Percentiles rank a stretch among this genome's conserved stretches.
phyloP scores from a whole-genome alignment of 192 early-diverging fungal species.

The Linnemannia zychae region DNA sequence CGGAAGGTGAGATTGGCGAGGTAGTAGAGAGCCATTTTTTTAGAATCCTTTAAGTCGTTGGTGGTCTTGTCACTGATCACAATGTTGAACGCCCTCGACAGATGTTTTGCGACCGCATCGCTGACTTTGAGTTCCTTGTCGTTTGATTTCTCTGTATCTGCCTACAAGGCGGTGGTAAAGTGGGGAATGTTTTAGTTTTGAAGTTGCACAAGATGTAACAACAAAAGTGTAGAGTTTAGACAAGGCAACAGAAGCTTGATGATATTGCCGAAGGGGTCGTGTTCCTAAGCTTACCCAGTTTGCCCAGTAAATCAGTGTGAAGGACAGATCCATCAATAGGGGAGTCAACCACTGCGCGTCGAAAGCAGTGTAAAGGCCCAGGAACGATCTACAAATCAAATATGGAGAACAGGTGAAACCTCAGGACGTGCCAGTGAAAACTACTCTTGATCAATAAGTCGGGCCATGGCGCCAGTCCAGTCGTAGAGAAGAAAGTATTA shows the following conservation, averaged over 20 bases:
- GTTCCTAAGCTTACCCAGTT: constrained; percentile 19
- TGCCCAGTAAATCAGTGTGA: constrained; percentile 38
- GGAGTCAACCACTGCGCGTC: constrained; percentile 41
- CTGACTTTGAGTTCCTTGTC: constrained; percentile 43
- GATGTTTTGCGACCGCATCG: constrained; percentile 47
- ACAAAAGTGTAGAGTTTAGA: background rate
- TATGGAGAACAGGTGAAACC: background rate
- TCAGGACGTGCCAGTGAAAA: background rate
- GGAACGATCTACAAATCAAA: constrained; percentile 16
- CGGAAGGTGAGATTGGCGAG: constrained; percentile 63
- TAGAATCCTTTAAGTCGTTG: constrained; percentile 46
- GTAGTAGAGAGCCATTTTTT: constrained; percentile 57
- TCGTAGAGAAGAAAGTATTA: too few species aligned
- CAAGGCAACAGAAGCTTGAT: too few species aligned
- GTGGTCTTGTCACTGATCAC: constrained; percentile 57
- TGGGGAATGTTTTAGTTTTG: background rate
- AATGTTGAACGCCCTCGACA: constrained; percentile 60
- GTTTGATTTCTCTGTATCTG: constrained; percentile 20
- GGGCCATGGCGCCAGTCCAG: too few species aligned
- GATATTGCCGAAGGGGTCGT: too few species aligned
- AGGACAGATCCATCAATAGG: constrained; percentile 32
- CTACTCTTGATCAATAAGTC: background rate
- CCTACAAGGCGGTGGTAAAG: background rate
- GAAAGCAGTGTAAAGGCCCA: constrained; percentile 15
- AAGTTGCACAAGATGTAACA: too few species aligned